Percentiles rank a stretch among this genome's conserved stretches.
phyloP scores from a whole-genome alignment of 306 rosid species.

The Myrica gale region DNA sequence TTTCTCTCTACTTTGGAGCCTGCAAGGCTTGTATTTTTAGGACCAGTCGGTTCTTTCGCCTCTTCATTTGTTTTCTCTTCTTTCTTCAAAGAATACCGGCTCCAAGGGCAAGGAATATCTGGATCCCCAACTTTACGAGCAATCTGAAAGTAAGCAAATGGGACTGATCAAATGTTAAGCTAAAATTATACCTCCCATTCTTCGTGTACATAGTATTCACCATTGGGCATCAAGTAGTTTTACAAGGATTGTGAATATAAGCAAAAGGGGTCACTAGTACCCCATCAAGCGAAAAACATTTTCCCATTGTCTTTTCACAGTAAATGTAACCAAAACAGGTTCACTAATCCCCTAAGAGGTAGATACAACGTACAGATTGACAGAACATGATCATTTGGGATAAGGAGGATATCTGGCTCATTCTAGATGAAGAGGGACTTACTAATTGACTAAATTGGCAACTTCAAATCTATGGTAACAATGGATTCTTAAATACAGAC shows the following conservation, averaged over 20 bases:
- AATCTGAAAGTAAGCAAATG: constrained; percentile 35
- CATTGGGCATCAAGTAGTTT: neutral
- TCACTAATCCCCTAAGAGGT: neutral
- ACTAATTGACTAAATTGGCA: neutral
- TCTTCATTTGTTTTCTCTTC: constrained; percentile 36
- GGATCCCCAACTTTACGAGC: constrained; percentile 78
- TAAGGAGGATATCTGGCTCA: neutral
- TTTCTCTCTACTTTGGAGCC: constrained; percentile 33
- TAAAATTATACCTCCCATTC: neutral
- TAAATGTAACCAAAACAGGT: neutral
- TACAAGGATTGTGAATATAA: neutral
- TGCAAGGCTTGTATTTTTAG: constrained; percentile 18
- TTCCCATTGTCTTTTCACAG: neutral
- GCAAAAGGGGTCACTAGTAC: neutral
- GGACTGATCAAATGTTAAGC: neutral
- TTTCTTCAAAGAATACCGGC: constrained; percentile 55
- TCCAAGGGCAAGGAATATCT: constrained; percentile 81
- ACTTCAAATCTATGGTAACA: constrained; percentile 7
- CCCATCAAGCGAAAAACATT: neutral
- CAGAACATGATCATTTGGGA: too few relatives aligned
- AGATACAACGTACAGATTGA: too few relatives aligned
- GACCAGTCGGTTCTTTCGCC: constrained; percentile 29
- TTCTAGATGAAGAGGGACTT: neutral
- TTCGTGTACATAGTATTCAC: neutral
- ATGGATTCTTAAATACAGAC: neutral